Percentiles rank a stretch among this genome's conserved stretches.
These are phyloP conservation scores for Paraphoma sp. DNA, from an alignment of 2,329 filamentous ascomycete genomes.

Conservation along the genomic window DNA sequence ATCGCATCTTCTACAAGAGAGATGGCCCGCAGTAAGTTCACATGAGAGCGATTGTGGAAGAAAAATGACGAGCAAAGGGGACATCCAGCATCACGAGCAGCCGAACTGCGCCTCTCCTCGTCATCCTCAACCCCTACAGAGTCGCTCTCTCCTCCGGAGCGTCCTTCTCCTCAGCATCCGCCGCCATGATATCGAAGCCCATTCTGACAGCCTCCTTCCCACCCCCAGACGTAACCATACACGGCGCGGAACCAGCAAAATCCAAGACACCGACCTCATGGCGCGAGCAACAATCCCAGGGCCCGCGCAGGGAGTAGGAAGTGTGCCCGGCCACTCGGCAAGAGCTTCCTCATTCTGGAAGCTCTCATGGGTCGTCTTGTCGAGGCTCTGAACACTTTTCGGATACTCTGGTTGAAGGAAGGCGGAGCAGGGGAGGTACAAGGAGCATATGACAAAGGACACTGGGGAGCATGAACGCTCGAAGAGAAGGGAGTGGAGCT, in stretches of 20 bases:
- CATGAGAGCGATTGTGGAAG: too few relatives aligned
- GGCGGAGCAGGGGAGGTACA: not conserved
- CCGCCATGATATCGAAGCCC: not conserved
- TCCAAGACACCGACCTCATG: conserved; percentile 9
- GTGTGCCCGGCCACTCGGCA: conserved; percentile 3
- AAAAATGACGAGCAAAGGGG: too few relatives aligned
- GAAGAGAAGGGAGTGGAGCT: not conserved
- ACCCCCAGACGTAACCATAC: conserved; percentile 13
- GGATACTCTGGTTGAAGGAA: not conserved
- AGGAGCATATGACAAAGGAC: not conserved
- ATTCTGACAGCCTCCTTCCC: conserved; percentile 15
- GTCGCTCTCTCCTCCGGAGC: too few relatives aligned
- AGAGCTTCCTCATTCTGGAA: not conserved
- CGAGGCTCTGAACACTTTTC: conserved; percentile 26
- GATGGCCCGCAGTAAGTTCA: too few relatives aligned
- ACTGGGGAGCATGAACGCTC: not conserved
- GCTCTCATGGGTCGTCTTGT: conserved; percentile 8
- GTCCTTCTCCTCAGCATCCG: not conserved
- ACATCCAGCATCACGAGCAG: too few relatives aligned
- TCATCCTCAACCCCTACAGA: not conserved
- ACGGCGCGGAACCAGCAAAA: conserved; percentile 20
- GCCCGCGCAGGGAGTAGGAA: conserved; percentile 15
- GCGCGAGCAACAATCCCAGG: conserved; percentile 13
- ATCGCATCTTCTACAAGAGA: too few relatives aligned
- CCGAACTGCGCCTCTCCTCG: not conserved